These are phyloP conservation scores for Mycena epipterygia DNA, from an alignment of 768 basidiomycete genomes.

Conservation along the genomic window DNA sequence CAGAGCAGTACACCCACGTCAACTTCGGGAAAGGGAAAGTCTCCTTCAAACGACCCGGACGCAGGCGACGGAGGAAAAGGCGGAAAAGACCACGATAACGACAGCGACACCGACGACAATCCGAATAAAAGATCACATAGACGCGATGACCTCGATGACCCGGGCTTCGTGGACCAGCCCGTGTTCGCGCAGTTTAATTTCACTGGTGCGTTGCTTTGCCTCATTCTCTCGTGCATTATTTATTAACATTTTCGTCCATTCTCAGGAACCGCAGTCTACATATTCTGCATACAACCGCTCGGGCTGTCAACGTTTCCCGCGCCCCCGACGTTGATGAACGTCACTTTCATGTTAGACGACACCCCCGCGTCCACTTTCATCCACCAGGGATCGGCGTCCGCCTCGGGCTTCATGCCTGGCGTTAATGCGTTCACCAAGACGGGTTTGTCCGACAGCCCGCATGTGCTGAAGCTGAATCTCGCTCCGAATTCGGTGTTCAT, in stretches of 20 bases:
- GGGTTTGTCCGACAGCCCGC: conserved; percentile 53
- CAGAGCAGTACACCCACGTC: not conserved
- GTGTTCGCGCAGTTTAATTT: conserved; percentile 59
- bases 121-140: conserved; percentile 6
- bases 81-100: conserved; percentile 9
- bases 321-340: conserved; percentile 56
- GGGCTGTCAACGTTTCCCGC: conserved; percentile 38
- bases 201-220: conserved; percentile 49
- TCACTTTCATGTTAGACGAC: conserved; percentile 60
- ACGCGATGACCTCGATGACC: conserved; percentile 45
- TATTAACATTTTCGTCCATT: conserved; percentile 7
- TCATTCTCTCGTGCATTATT: not conserved
- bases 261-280: conserved; percentile 65
- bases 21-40: too few relatives aligned
- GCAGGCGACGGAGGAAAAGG: too few relatives aligned
- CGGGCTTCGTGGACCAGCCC: conserved; percentile 44
- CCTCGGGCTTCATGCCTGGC: conserved; percentile 47
- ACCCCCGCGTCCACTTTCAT: conserved; percentile 44
- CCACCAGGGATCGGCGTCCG: conserved; percentile 42
- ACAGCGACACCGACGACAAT: conserved; percentile 13
- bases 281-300: conserved; percentile 58
- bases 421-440: conserved; percentile 54
- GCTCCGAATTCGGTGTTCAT: conserved; percentile 61
- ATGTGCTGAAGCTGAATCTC: conserved; percentile 59
- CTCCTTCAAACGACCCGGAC: too few relatives aligned